phyloP scores from a whole-genome alignment of 257 asterid species.

The Gentiana dahurica region DNA sequence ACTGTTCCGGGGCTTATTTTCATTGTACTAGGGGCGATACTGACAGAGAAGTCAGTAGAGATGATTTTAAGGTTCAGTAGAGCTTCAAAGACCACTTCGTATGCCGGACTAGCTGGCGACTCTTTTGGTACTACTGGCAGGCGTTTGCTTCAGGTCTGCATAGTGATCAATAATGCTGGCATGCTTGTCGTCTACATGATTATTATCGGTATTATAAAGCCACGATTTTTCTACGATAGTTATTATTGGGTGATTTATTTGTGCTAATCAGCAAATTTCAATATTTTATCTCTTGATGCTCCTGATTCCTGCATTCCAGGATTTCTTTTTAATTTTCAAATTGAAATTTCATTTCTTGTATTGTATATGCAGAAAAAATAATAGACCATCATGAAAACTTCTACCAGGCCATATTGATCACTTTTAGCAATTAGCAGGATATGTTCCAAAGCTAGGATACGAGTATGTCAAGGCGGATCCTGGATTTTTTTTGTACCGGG shows the following conservation, averaged over 20 bases:
- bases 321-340: not conserved
- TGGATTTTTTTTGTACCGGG: too few species aligned
- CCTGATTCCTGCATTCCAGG: not conserved
- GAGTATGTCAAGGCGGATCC: too few species aligned
- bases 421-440: too few species aligned
- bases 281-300: not conserved
- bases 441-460: too few species aligned
- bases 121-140: conserved; percentile 54
- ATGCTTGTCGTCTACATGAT: conserved; percentile 78
- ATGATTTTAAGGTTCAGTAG: conserved; percentile 58
- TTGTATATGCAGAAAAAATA: not conserved
- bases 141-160: conserved; percentile 51
- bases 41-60: conserved; percentile 74
- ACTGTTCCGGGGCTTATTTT: conserved; percentile 51
- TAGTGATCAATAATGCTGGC: conserved; percentile 66
- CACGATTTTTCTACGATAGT: not conserved
- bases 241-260: not conserved
- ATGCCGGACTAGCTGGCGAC: conserved; percentile 62
- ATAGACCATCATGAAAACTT: too few species aligned
- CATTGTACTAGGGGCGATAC: conserved; percentile 50
- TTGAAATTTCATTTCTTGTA: not conserved
- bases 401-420: too few species aligned
- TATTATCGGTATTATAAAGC: conserved; percentile 46
- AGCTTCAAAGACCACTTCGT: conserved; percentile 59
- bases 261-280: not conserved